Base-by-base conservation (phyloP, 1,284 basidiomycete species). In the Ganoderma leucocontextum region DNA sequence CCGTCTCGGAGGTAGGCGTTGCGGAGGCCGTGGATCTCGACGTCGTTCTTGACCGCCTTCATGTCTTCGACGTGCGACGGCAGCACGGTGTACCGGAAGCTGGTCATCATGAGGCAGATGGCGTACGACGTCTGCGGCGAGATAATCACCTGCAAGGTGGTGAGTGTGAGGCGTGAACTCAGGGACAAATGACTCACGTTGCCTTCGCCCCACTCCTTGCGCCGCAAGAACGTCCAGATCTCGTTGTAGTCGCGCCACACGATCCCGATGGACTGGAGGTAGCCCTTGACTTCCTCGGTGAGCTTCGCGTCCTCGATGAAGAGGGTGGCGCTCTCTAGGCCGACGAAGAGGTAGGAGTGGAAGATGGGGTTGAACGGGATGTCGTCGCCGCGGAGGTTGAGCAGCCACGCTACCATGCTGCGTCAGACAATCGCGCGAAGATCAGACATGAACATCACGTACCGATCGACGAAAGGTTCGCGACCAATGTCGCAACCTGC, bases 1-100 rank as follows among this genome's bases (percentile, higher is more conserved):
- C 97, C 97, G 79, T 99, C 97, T 59, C 96, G 87, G 8, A 96
- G 80, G 80, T 99, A 98, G 0, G 96, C 95, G 62, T 88, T 85
- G 66, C 90, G 87, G 80, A 98, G 84, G 1, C 96, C 96, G 62
- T 92, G 87, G 61, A 97, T 84, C 82, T 98, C 97, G 25, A 86
- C 85, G 22, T 88, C 82, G 77, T 97, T 99, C 88, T 99, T 99
- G 77, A 97, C 83, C 0, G 91, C 89, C 84, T 97, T 95, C 81
- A 93, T 89, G 60, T 88, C 84, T 65, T 95, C 92, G n/a, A 98
- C 84, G 65, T 84, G 84, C 1, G 89, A 87, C 0, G 90, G 88
- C 2, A 84, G 80, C 60, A 94, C 82, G 0, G 91, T 91, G 77
- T 92, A 94, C 12, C 92, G 89, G 78, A 89, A 88, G 75, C 91